Base-by-base conservation (phyloP, 2,329 filamentous ascomycete species). In the Botrytis galanthina region DNA sequence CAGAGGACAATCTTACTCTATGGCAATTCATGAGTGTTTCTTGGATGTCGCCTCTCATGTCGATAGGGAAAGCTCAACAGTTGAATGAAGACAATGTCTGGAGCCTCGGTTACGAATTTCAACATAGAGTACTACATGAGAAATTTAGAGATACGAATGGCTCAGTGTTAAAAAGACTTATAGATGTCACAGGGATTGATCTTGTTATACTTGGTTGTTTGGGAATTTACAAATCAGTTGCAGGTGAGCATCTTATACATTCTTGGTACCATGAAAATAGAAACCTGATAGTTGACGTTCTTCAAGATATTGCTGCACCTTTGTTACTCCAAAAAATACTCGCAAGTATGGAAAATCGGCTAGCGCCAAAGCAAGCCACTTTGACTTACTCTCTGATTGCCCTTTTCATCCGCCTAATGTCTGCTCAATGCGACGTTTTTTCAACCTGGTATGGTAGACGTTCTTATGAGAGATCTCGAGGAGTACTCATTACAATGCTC, bases 21-120 rank as follows among this genome's bases (percentile, higher is more conserved):
- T 94, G 93, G 87, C 92, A 95, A 77, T 97, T 93, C 83, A 92
- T 95, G 88, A 91, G 89, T 9, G 91, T 97, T 42, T 92, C 89
- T 0, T 97, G 94, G 94, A 91, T 97, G 83, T 84, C 85, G 0
- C 91, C 94, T 0, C 83, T 97, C 10, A 93, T 97, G 20, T 83
- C 84, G 1, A 82, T 90, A 37, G 93, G 91, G 1, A 87, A 85
- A 60, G 84, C 85, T 44, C 85, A 89, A 59, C 91, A 94, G 77
- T 84, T 97, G 14, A 84, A 94, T 51, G 90, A 94, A 57, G 87
- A 91, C 54, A 93, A 97, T 80, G 92, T 97, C 2, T 97, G 94
- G 94, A 84, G 87, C 57, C 83, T 97, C 0, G 90, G 90, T 0
- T 92, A 90, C 77, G 92, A 96, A 71, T 97, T 95, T 75, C 94